These are phyloP conservation scores for Phytophthora citricola DNA, from an alignment of 352 stramenopile species.

Conservation along the genomic window DNA sequence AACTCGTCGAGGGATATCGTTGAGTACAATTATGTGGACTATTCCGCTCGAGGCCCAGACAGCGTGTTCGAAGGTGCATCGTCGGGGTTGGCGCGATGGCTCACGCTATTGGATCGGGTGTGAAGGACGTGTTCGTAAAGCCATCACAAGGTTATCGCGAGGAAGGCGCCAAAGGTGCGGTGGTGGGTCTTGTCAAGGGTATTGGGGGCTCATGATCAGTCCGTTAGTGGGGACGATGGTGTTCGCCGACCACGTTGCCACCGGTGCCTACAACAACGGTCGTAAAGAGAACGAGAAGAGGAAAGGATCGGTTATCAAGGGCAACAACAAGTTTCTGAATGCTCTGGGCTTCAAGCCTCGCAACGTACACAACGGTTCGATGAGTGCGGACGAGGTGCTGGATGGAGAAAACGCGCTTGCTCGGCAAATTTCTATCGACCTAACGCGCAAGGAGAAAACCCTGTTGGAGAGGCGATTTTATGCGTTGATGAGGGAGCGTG, in stretches of 20 bases:
- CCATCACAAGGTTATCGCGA: constrained; percentile 57
- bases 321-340: constrained; percentile 42
- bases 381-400: constrained; percentile 50
- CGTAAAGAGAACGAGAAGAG: constrained; percentile 48
- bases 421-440: constrained; percentile 44
- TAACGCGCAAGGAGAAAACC: constrained; percentile 38
- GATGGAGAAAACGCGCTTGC: constrained; percentile 18
- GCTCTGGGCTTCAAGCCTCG: constrained; percentile 40
- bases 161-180: constrained; percentile 54
- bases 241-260: constrained; percentile 64
- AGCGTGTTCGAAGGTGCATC: constrained; percentile 49
- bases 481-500: constrained; percentile 37
- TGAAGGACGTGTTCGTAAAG: constrained; percentile 61
- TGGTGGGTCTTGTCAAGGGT: constrained; percentile 59
- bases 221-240: constrained; percentile 55
- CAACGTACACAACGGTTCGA: constrained; percentile 47
- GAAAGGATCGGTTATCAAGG: constrained; percentile 47
- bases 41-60: constrained; percentile 53
- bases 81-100: constrained; percentile 54
- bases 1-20: constrained; percentile 48
- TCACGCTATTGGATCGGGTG: constrained; percentile 59
- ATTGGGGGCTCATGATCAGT: constrained; percentile 50
- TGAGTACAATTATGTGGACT: constrained; percentile 62
- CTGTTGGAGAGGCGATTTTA: constrained; percentile 43
- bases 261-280: constrained; percentile 58